A percentile compares a stretch with the other conserved stretches of the same genome.
Evolutionary conservation across 305 asterid species (phyloP).

Genomic region (Fraxinus ornus): DNA sequence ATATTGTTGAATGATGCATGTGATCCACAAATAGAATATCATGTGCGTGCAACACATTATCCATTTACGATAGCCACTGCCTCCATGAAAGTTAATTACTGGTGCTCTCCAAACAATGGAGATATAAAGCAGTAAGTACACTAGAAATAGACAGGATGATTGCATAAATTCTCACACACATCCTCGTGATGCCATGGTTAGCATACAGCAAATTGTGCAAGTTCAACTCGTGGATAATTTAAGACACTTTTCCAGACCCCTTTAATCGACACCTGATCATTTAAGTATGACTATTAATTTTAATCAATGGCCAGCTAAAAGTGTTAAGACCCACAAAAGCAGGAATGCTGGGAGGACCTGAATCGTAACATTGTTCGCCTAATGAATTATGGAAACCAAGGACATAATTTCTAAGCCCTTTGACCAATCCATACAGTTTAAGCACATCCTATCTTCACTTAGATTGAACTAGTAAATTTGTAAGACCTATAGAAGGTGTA

Average conservation of each 20-base stretch:
- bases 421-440: slow-evolving; percentile 1
- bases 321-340: slow-evolving; percentile 19
- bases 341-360: slow-evolving; percentile 19
- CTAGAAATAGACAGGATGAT: neutral
- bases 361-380: neutral
- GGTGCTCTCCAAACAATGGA: neutral
- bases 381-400: neutral
- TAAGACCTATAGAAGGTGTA: slow-evolving; percentile 2
- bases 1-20: neutral
- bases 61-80: neutral
- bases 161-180: neutral
- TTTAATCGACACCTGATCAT: neutral
- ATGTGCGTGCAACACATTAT: neutral
- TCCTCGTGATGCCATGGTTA: neutral
- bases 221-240: neutral
- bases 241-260: neutral
- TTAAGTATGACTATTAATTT: neutral
- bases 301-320: slow-evolving; percentile 24
- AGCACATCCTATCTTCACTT: slow-evolving; percentile 8
- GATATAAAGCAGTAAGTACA: neutral
- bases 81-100: neutral
- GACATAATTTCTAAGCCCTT: neutral
- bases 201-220: neutral
- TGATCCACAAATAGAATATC: neutral
- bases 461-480: neutral